Evolutionary conservation across 2,329 filamentous ascomycete species (phyloP).

Genomic region (Diaporthe nobilis): DNA sequence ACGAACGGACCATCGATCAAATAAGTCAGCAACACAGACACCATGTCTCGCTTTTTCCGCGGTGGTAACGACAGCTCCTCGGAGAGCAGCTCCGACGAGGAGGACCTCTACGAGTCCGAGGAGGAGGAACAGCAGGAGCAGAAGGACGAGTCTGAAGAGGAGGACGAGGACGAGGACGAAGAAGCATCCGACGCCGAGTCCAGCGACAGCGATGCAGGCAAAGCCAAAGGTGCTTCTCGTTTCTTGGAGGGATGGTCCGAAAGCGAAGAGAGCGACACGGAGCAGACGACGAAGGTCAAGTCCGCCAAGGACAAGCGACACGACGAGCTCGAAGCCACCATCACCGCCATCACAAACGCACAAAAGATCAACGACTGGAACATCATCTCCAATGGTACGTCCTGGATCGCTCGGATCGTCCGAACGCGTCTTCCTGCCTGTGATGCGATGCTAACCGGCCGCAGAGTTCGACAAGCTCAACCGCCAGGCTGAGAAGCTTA

Average conservation of each 20-base stretch:
- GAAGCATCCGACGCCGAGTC: conserved; percentile 64
- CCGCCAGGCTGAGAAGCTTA: conserved; percentile 85
- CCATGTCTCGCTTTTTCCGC: conserved; percentile 97
- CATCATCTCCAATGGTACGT: conserved; percentile 87
- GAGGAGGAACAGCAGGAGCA: conserved; percentile 76
- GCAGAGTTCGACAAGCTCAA: conserved; percentile 96
- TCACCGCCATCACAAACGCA: conserved; percentile 94
- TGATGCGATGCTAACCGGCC: conserved; percentile 42
- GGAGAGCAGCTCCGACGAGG: conserved; percentile 96
- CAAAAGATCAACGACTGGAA: conserved; percentile 99
- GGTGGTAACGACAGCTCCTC: conserved; percentile 92
- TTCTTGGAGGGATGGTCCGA: conserved; percentile 85
- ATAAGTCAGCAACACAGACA: conserved; percentile 51
- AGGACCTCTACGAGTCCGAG: conserved; percentile 86
- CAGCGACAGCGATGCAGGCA: conserved; percentile 74
- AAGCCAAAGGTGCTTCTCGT: conserved; percentile 79
- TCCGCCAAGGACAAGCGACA: conserved; percentile 98
- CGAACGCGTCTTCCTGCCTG: neutral
- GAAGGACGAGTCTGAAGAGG: conserved; percentile 65
- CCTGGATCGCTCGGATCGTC: neutral
- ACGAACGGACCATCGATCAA: conserved; percentile 31
- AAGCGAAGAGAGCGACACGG: conserved; percentile 89
- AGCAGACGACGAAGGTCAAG: conserved; percentile 89
- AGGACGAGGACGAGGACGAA: conserved; percentile 66
- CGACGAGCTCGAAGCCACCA: conserved; percentile 91